Base-by-base conservation (phyloP, 75 land plant genomes). In the Adiantum capillusveneris region DNA sequence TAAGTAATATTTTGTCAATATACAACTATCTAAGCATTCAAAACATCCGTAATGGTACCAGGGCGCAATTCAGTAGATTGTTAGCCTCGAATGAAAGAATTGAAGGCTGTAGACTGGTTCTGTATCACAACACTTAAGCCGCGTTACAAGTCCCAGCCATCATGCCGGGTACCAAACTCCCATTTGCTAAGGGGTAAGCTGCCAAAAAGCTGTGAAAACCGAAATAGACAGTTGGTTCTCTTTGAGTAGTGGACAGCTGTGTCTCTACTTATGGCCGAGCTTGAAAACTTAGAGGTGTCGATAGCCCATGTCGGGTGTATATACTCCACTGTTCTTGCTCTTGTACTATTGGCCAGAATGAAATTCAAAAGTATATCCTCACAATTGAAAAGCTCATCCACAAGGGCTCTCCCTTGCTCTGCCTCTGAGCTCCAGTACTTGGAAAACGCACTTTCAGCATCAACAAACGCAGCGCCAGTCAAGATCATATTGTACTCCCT, bases 391-490 rank as follows among this genome's bases (percentile, higher is more conserved):
- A 57, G 44, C 70, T 78, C 60, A 41, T 87, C 91, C 11, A 92
- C 93, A 11, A 82, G 5, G 14, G 61, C 68, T 44, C 97, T 72
- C 25, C 88, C 97, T 20, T 44, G 42, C 43, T 74, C 69, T 11
- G 76, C 85, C 22, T 76, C 79, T 45, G 77, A 64, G 26, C 84
- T 82, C 93, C 94, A 92, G 39, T 92, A 92, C 65, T 64, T 82
- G 63, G 73, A n/a, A 29, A 92, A 92, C 7, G 94, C 94, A 1
- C 58, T 24, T 34, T 80, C 45, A 30, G 65, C 50, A 57, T 88
- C 94, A 62, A 92, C 44, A 49, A 92, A 92, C 13, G 94, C 97
- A 51, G 97, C 97, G n/a, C 93, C 97, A 16, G 97, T 92, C 29
- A 92, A 62, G 26, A 92, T 83, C 72, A 83, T 80, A 62, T 92